These are phyloP conservation scores for Rhodotorula sp. DNA, from an alignment of 1,284 basidiomycete genomes.

Conservation along the genomic window DNA sequence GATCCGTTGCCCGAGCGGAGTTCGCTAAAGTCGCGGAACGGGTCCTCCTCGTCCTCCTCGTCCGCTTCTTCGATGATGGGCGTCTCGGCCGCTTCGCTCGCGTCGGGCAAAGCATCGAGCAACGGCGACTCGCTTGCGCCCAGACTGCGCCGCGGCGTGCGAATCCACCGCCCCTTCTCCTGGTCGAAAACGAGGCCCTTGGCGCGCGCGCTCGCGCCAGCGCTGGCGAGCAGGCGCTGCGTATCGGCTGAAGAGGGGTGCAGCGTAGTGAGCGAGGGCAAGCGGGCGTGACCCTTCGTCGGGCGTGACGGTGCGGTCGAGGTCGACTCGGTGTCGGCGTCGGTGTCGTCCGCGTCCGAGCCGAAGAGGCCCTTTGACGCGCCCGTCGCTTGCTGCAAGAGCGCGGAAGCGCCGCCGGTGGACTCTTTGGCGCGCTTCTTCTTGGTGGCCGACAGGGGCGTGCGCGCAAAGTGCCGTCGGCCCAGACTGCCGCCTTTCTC, in stretches of 20 bases:
- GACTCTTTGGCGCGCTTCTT: not conserved
- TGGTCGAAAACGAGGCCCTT: constrained; percentile 85
- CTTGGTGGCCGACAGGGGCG: not conserved
- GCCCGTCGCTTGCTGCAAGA: not conserved
- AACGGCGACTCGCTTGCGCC: too few relatives aligned
- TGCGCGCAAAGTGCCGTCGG: constrained; percentile 8
- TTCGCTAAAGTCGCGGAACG: constrained; percentile 33
- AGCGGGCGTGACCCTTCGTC: constrained; percentile 23
- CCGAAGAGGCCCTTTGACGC: constrained; percentile 6
- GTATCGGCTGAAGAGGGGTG: constrained; percentile 67
- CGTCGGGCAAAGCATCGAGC: not conserved
- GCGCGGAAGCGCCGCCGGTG: not conserved
- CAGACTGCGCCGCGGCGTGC: constrained; percentile 43
- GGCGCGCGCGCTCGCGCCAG: constrained; percentile 65
- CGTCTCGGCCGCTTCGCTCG: not conserved
- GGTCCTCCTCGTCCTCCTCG: constrained; percentile 31
- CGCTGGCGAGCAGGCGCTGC: constrained; percentile 50
- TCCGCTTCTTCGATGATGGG: not conserved
- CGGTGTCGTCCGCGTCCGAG: constrained; percentile 5
- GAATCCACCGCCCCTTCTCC: constrained; percentile 78
- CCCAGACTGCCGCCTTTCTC: constrained; percentile 6
- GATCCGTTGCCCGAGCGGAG: constrained; percentile 4
- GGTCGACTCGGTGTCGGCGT: not conserved
- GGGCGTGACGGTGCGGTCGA: not conserved
- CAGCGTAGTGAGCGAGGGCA: constrained; percentile 57